Percentiles rank a stretch among this genome's conserved stretches.
Evolutionary conservation across 106 monocot genomes (phyloP).

Genomic region (Dioscorea zingiberensis): DNA sequence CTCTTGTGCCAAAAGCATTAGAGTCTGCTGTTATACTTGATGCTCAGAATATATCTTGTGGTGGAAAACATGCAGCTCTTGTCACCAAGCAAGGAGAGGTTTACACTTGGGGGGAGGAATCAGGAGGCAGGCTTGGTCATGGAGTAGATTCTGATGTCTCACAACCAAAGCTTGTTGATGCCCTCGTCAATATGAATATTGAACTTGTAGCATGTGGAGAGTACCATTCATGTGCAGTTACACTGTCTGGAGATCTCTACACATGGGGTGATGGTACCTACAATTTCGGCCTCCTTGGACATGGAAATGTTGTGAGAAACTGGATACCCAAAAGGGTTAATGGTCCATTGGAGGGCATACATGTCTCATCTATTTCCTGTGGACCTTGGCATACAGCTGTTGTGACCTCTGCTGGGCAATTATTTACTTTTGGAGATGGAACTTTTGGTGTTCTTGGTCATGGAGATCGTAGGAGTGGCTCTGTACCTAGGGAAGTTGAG

Average conservation of each 20-base stretch:
- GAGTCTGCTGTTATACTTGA: conserved; percentile 95
- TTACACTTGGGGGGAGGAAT: conserved; percentile 95
- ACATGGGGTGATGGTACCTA: conserved; percentile 79
- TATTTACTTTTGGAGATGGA: conserved; percentile 83
- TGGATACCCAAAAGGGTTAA: conserved; percentile 75
- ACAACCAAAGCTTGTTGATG: conserved; percentile 87
- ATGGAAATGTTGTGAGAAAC: conserved; percentile 58
- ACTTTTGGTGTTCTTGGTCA: conserved; percentile 87
- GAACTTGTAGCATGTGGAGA: conserved; percentile 94
- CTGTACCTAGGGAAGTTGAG: conserved; percentile 63
- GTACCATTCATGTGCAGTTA: conserved; percentile 75
- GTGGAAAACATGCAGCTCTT: conserved; percentile 73
- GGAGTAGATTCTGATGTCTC: conserved; percentile 86
- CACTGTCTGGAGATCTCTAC: conserved; percentile 69
- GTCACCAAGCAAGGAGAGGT: conserved; percentile 97
- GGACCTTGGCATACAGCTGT: conserved; percentile 86
- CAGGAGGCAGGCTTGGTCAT: conserved; percentile 91
- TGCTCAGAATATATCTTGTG: conserved; percentile 88
- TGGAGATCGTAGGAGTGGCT: conserved; percentile 62
- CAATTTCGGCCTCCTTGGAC: conserved; percentile 67
- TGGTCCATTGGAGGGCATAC: conserved; percentile 63
- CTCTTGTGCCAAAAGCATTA: conserved; percentile 76
- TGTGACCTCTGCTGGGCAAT: conserved; percentile 67
- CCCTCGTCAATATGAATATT: conserved; percentile 71
- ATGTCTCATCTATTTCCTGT: conserved; percentile 74